phyloP scores from a whole-genome alignment of 1,284 basidiomycete genomes.

The Irpex sp. region DNA sequence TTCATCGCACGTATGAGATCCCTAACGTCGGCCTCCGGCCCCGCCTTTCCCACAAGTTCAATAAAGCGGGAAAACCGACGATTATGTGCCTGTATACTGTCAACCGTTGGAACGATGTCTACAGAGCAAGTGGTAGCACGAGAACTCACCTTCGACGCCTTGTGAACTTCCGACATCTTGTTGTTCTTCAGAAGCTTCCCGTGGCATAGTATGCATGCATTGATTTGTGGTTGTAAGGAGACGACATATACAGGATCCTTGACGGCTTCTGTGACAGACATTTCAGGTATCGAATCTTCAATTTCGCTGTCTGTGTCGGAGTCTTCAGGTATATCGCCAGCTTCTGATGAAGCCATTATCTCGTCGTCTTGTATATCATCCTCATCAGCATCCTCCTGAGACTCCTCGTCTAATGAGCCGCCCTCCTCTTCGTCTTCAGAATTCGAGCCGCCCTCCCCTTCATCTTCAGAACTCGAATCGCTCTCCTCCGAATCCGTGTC shows the following conservation, averaged over 20 bases:
- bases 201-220: conserved; percentile 69
- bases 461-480: conserved; percentile 27
- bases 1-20: conserved; percentile 35
- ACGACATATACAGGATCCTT: conserved; percentile 59
- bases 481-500: conserved; percentile 73
- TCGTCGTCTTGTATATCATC: conserved; percentile 21
- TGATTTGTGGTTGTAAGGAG: conserved; percentile 44
- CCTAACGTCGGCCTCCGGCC: conserved; percentile 41
- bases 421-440: conserved; percentile 20
- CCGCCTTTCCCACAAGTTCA: conserved; percentile 30
- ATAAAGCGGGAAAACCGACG: conserved; percentile 52
- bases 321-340: conserved; percentile 20
- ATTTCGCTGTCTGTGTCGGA: conserved; percentile 21
- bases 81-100: conserved; percentile 47
- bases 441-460: conserved; percentile 49
- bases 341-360: conserved; percentile 6
- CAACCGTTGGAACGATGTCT: conserved; percentile 11
- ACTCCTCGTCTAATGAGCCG: conserved; percentile 23
- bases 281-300: conserved; percentile 32
- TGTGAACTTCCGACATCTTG: conserved; percentile 58
- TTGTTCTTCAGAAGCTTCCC: conserved; percentile 65
- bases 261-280: conserved; percentile 58
- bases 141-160: conserved; percentile 58
- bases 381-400: conserved; percentile 25
- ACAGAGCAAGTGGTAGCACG: conserved; percentile 1